Base-by-base conservation (phyloP, 2,329 filamentous ascomycete genomes). In the Trichoderma sp. region DNA sequence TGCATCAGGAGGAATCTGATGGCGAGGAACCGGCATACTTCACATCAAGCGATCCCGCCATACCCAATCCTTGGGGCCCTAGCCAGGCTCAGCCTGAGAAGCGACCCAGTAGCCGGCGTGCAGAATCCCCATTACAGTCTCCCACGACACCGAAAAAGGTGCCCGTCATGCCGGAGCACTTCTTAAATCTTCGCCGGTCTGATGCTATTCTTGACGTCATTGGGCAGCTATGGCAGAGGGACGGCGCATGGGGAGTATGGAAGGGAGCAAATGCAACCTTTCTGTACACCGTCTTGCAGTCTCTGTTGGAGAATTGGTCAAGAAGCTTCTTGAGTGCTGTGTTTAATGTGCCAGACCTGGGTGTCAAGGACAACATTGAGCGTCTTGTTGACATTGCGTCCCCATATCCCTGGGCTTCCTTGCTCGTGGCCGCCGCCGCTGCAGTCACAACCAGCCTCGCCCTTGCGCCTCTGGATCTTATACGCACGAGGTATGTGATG, bases 181-280 rank as follows among this genome's bases (percentile, higher is more conserved):
- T 90, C 71, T 86, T 98, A 26, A 84, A 86, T 28, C 86, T 98
- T 24, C 91, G 91, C 74, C 90, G 91, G 72, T 86, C 93, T 12
- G 92, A 95, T 79, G 95, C 95, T 1, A 86, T 98, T 71, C 88
- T 95, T 76, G 94, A 97, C 75, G 93, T 96, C 3, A 89, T 99
- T 73, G 91, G 91, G 7, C 92, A 97, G 79, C 84, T 98, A 24
- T 98, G 96, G 93, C 88, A 91, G 62, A 95, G 92, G 76, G 95
- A 97, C 79, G 93, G 94, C 43, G 91, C 91, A 0, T 95, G 94
- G 87, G 96, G 96, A 5, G 91, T 98, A 6, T 99, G 95, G 95
- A 98, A 98, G 81, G 90, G 92, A 9, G 93, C 94, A 47, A 98
- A 98, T 79, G 90, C 93, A 15, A 97, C 94, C 1, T 99, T 98